Conservation (phyloP, 208 protist genomes). For the Kentomonas sorsogonicus region DNA sequence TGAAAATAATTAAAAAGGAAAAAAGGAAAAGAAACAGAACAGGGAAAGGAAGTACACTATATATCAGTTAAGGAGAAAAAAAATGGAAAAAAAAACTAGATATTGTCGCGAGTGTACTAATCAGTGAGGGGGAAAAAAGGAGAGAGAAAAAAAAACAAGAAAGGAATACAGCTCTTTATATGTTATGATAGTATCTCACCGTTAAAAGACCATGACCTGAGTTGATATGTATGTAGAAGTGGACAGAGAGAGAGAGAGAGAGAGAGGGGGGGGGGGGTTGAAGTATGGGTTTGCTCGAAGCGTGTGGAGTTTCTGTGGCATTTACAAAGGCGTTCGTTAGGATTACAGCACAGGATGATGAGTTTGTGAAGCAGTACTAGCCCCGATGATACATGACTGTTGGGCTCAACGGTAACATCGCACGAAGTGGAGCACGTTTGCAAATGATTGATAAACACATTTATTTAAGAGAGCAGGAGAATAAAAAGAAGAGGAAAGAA, state of each 20-base stretch:
- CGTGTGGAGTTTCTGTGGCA: no score
- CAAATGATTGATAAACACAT: background rate
- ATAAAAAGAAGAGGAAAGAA: conserved; percentile 5
- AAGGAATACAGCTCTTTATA: background rate
- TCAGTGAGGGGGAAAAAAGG: background rate
- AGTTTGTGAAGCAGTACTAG: no score
- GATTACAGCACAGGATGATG: no score
- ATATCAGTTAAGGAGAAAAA: background rate
- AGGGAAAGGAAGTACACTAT: conserved; percentile 1
- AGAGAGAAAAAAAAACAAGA: background rate
- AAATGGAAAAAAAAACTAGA: conserved; percentile 1
- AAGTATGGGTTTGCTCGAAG: no score
- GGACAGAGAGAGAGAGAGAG: no score
- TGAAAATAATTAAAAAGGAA: conserved; percentile 11
- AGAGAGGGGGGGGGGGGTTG: no score
- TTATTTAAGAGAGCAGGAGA: background rate
- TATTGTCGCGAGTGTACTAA: background rate
- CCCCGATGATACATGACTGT: no score
- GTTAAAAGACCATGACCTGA: no score
- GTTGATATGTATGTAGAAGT: no score
- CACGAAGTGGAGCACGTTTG: no score
- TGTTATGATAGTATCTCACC: background rate
- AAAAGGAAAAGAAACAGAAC: conserved; percentile 2
- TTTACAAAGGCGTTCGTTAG: no score
- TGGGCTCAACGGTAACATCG: no score